Conservation (phyloP, 2,329 filamentous ascomycete genomes). For the Pseudogymnoascus sp. region DNA sequence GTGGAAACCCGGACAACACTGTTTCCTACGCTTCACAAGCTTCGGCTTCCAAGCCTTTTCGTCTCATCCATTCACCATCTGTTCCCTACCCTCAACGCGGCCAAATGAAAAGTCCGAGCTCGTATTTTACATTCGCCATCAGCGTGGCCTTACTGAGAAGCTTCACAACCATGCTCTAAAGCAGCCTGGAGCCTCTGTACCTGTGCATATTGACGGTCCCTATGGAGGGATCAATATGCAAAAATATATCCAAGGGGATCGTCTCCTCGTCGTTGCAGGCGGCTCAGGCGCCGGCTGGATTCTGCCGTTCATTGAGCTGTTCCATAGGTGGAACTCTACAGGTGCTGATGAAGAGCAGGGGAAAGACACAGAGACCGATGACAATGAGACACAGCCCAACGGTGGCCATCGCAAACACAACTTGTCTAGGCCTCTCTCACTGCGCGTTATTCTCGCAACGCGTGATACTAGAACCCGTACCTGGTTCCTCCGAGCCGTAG, state of each 20-base stretch:
- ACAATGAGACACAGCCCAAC: background rate
- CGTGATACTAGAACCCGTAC: constrained; percentile 28
- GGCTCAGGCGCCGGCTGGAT: constrained; percentile 50
- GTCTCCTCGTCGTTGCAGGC: constrained; percentile 43
- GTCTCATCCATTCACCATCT: constrained; percentile 31
- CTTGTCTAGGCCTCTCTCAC: constrained; percentile 15
- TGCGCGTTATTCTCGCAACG: constrained; percentile 31
- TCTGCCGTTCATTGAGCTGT: constrained; percentile 39
- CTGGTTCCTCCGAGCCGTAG: constrained; percentile 31
- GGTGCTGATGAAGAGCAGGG: constrained; percentile 3
- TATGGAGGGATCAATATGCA: constrained; percentile 44
- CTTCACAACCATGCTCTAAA: constrained; percentile 35
- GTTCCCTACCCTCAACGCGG: constrained; percentile 35
- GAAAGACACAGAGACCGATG: background rate
- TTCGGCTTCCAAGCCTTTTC: constrained; percentile 33
- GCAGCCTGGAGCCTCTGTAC: constrained; percentile 32
- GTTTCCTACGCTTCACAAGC: constrained; percentile 32
- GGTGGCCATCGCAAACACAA: background rate
- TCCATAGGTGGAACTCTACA: background rate
- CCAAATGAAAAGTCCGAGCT: constrained; percentile 30
- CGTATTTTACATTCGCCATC: constrained; percentile 46
- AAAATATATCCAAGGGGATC: constrained; percentile 35
- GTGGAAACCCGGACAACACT: constrained; percentile 53
- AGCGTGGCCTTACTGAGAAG: constrained; percentile 42
- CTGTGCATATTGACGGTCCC: constrained; percentile 50